Conservation (phyloP, 2,329 filamentous ascomycete species). For the Epicoccum sorghinum region DNA sequence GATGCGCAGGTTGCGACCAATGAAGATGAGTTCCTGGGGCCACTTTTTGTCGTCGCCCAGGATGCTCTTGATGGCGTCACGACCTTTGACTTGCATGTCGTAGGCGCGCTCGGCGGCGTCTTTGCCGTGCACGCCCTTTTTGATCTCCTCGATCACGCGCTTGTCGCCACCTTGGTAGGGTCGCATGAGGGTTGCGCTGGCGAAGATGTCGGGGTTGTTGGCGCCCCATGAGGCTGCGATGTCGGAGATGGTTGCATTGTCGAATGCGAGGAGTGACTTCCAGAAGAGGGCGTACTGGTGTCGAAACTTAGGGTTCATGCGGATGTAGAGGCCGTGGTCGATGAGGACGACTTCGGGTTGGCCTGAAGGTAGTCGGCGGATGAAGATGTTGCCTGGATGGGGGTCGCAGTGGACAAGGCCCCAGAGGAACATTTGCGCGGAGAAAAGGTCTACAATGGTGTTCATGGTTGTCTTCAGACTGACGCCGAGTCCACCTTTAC, state of each 20-base stretch:
- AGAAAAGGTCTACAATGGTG: conserved; percentile 94
- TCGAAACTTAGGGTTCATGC: conserved; percentile 82
- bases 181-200: conserved; percentile 84
- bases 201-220: conserved; percentile 87
- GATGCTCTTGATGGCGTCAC: conserved; percentile 76
- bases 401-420: conserved; percentile 95
- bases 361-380: conserved; percentile 83
- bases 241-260: conserved; percentile 77
- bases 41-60: conserved; percentile 85
- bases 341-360: conserved; percentile 90
- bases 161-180: conserved; percentile 87
- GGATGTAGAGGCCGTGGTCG: conserved; percentile 95
- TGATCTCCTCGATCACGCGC: conserved; percentile 66
- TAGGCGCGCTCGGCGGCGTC: conserved; percentile 68
- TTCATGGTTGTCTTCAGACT: conserved; percentile 88
- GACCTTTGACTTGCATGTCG: conserved; percentile 78
- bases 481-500: conserved; percentile 82
- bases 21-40: conserved; percentile 90
- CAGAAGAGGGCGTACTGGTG: conserved; percentile 89
- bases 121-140: conserved; percentile 58
- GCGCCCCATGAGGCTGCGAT: conserved; percentile 87
- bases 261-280: conserved; percentile 92
- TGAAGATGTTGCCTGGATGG: conserved; percentile 96
- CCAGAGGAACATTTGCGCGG: conserved; percentile 98
- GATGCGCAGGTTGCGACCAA: conserved; percentile 89